Conservation (phyloP, 192 early-diverging fungal species). For the Haplosporangium gracile region DNA sequence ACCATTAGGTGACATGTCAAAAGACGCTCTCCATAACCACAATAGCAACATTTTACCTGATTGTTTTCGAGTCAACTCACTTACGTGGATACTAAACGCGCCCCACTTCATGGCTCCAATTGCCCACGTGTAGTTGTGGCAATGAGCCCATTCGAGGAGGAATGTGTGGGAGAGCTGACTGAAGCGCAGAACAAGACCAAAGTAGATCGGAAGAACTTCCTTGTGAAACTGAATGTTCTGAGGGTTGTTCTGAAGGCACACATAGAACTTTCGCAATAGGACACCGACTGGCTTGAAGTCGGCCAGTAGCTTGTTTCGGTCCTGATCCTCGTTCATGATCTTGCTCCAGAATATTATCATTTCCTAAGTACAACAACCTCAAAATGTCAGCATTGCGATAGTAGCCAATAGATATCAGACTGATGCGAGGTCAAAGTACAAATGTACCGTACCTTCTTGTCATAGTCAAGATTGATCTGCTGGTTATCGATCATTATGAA, state of each 20-base stretch:
- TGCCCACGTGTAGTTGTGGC: conserved; percentile 53
- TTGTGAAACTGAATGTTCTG: conserved; percentile 44
- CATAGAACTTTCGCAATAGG: conserved; percentile 31
- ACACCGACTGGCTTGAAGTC: conserved; percentile 11
- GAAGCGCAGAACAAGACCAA: conserved; percentile 44
- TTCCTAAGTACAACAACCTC: conserved; percentile 12
- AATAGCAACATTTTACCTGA: not conserved
- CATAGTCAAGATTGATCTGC: conserved; percentile 40
- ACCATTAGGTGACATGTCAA: not conserved
- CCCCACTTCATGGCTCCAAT: conserved; percentile 56
- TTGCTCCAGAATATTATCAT: conserved; percentile 49
- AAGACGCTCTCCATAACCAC: not conserved
- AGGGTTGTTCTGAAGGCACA: conserved; percentile 39
- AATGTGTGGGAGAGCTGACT: conserved; percentile 5
- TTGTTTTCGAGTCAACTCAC: not conserved
- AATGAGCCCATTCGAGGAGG: conserved; percentile 37
- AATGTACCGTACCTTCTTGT: conserved; percentile 32
- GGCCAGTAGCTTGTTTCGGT: conserved; percentile 18
- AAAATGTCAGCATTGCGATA: not conserved
- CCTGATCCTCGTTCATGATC: conserved; percentile 38
- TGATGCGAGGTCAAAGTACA: not conserved
- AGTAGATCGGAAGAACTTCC: conserved; percentile 49
- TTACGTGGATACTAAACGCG: conserved; percentile 41
- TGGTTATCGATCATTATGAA: conserved; percentile 28
- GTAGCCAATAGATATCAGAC: not conserved